These are phyloP conservation scores for Mycena vitilis DNA, from an alignment of 768 basidiomycete genomes.

Conservation along the genomic window DNA sequence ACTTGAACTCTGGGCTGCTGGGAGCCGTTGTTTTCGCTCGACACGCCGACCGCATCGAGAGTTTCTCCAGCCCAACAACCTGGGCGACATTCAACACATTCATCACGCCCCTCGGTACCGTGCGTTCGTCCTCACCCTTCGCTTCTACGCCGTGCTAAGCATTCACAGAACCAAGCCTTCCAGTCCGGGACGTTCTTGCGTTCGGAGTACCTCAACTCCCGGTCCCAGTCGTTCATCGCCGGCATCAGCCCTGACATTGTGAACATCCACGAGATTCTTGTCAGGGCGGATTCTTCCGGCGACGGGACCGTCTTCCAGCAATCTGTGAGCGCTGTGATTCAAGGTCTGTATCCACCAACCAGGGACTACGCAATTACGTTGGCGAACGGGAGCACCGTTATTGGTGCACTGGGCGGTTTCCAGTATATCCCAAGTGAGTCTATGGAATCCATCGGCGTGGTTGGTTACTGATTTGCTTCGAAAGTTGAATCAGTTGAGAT, in stretches of 20 bases:
- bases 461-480: slow-evolving; percentile 20
- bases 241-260: slow-evolving; percentile 48
- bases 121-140: slow-evolving; percentile 1
- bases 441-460: background rate
- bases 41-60: slow-evolving; percentile 33
- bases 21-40: slow-evolving; percentile 33
- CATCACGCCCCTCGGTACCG: slow-evolving; percentile 34
- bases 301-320: slow-evolving; percentile 66
- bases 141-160: background rate
- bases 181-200: slow-evolving; percentile 49
- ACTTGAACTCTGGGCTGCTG: slow-evolving; percentile 25
- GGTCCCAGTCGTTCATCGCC: slow-evolving; percentile 55
- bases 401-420: slow-evolving; percentile 62
- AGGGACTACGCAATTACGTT: slow-evolving; percentile 52
- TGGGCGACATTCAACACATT: slow-evolving; percentile 33
- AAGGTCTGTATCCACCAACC: slow-evolving; percentile 64
- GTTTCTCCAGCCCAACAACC: slow-evolving; percentile 33
- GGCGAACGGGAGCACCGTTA: slow-evolving; percentile 60
- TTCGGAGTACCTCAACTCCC: slow-evolving; percentile 53
- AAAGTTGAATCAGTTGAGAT: slow-evolving; percentile 59
- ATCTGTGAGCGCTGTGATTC: slow-evolving; percentile 62
- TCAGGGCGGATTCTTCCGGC: slow-evolving; percentile 63
- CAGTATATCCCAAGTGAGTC: slow-evolving; percentile 43
- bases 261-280: slow-evolving; percentile 50
- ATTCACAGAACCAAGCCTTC: slow-evolving; percentile 30